These are phyloP conservation scores for Sugiyamaella novakii DNA, from an alignment of 1,139 yeast species.

Conservation along the genomic window DNA sequence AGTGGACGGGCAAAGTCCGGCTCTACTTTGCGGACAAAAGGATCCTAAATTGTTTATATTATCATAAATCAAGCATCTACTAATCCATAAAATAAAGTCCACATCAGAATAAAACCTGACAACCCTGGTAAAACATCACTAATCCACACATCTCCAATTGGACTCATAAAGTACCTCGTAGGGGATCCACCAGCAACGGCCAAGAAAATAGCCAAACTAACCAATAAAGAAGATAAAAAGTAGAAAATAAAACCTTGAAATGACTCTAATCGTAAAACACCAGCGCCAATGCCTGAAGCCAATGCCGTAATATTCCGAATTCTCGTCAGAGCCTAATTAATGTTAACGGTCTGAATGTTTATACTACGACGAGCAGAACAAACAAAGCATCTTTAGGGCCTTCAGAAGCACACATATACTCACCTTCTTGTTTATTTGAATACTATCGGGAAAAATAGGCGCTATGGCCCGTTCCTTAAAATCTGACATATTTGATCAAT, in stretches of 20 bases:
- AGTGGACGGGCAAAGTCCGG: too few species aligned
- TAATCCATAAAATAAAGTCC: conserved; percentile 80
- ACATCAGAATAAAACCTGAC: conserved; percentile 76
- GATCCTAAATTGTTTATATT: too few species aligned
- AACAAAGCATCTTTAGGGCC: too few species aligned
- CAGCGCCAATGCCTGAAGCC: conserved; percentile 69
- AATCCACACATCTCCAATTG: conserved; percentile 58
- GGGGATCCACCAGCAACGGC: conserved; percentile 51
- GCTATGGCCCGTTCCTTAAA: conserved; percentile 25
- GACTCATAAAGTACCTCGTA: conserved; percentile 52
- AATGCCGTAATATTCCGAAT: conserved; percentile 68
- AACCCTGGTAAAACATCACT: conserved; percentile 59
- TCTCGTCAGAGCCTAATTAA: conserved; percentile 21
- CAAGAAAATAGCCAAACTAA: conserved; percentile 49
- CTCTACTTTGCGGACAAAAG: too few species aligned
- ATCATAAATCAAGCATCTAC: conserved; percentile 43
- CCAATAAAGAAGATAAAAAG: conserved; percentile 50
- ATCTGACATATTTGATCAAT: conserved; percentile 18
- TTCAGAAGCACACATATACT: background rate
- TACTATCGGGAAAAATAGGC: conserved; percentile 29
- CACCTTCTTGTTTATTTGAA: conserved; percentile 28
- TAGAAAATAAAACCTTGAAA: conserved; percentile 63
- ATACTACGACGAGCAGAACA: background rate
- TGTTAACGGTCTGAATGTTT: background rate
- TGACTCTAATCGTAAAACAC: conserved; percentile 70